phyloP scores from a whole-genome alignment of 345 rosid genomes.

The Mangifera indica region DNA sequence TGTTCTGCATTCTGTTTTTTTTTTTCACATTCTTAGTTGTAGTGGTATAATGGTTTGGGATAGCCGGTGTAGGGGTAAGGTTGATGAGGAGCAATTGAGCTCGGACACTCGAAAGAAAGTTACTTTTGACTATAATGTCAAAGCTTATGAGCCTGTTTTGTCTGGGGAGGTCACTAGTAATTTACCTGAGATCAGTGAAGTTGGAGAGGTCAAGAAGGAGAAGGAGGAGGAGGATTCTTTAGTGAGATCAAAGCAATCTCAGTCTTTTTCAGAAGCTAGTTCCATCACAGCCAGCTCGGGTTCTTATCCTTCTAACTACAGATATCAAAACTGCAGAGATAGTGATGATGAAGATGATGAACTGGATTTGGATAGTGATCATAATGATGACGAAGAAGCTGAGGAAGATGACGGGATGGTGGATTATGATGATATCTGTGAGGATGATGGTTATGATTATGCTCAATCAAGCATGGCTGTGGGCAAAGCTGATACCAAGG shows the following conservation, averaged over 20 bases:
- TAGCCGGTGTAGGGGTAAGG: slow-evolving; percentile 37
- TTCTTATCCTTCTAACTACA: slow-evolving; percentile 57
- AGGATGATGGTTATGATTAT: slow-evolving; percentile 22
- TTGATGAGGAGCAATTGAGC: slow-evolving; percentile 40
- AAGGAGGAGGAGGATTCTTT: slow-evolving; percentile 14
- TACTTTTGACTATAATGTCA: slow-evolving; percentile 65
- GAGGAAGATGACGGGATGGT: slow-evolving; percentile 18
- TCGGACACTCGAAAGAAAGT: slow-evolving; percentile 60
- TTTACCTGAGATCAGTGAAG: slow-evolving; percentile 35
- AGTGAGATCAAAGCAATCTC: slow-evolving; percentile 33
- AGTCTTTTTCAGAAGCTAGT: slow-evolving; percentile 49
- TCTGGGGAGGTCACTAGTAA: slow-evolving; percentile 38
- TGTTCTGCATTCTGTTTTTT: slow-evolving; percentile 15
- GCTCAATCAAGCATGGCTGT: slow-evolving; percentile 16
- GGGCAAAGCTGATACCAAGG: slow-evolving; percentile 17
- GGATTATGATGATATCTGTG: slow-evolving; percentile 35
- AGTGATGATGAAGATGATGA: slow-evolving; percentile 65
- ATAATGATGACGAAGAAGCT: slow-evolving; percentile 36
- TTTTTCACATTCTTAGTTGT: background rate
- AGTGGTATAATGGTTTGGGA: slow-evolving; percentile 6
- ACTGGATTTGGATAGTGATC: slow-evolving; percentile 38
- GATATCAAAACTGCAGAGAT: slow-evolving; percentile 69
- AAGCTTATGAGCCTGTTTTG: slow-evolving; percentile 57
- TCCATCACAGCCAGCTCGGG: slow-evolving; percentile 46
- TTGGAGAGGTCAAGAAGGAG: slow-evolving; percentile 8